phyloP scores from a whole-genome alignment of 192 early-diverging fungal species.

The Backusella westeae region DNA sequence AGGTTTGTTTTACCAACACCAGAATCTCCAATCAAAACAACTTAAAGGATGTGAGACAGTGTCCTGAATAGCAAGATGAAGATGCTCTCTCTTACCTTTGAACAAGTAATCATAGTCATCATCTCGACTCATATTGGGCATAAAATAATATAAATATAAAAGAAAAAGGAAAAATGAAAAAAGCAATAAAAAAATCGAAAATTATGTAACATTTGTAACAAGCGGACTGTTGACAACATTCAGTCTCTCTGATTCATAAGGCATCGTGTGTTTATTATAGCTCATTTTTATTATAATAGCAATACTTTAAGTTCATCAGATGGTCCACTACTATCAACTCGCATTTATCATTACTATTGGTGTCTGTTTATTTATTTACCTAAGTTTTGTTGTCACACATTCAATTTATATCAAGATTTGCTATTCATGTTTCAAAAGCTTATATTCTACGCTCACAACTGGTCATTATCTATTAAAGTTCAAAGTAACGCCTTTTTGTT shows the following conservation, averaged over 20 bases:
- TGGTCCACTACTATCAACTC: no score
- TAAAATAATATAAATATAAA: background rate
- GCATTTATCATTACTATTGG: no score
- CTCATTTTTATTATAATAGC: no score
- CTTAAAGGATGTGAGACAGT: background rate
- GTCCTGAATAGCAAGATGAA: background rate
- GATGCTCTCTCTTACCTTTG: conserved; percentile 56
- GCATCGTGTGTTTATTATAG: background rate
- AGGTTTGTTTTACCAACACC: conserved; percentile 90
- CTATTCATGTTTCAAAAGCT: no score
- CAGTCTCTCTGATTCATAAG: background rate
- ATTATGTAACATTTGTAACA: background rate
- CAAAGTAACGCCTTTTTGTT: no score
- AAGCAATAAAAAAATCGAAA: background rate
- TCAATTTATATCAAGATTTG: no score
- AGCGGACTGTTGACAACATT: background rate
- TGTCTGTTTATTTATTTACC: no score
- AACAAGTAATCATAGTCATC: conserved; percentile 88
- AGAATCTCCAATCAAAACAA: conserved; percentile 68
- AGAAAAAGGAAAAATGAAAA: background rate
- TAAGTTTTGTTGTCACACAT: no score
- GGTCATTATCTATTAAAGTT: background rate
- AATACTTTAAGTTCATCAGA: no score
- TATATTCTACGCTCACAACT: background rate
- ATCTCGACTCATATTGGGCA: conserved; percentile 27